These are phyloP conservation scores for Populus simonii DNA, from an alignment of 345 rosid genomes.

Conservation along the genomic window DNA sequence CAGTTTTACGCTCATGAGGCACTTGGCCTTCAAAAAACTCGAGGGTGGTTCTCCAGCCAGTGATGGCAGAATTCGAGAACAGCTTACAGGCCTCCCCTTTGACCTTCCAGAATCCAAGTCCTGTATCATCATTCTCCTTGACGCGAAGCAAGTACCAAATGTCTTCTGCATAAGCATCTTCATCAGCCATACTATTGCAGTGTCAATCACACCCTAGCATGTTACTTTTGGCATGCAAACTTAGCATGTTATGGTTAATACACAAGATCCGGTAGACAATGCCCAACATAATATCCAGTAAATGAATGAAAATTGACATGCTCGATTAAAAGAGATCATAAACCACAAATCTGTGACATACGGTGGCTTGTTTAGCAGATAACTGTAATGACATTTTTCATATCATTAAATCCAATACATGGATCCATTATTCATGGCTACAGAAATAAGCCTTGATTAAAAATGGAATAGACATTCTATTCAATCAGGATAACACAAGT, in stretches of 20 bases:
- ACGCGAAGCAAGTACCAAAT: slow-evolving; percentile 39
- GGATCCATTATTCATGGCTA: no score
- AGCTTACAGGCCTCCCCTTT: slow-evolving; percentile 36
- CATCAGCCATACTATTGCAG: neutral
- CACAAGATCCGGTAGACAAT: neutral
- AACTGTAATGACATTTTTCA: neutral
- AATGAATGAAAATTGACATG: neutral
- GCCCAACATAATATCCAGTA: no score
- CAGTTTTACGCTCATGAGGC: slow-evolving; percentile 29
- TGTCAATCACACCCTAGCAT: neutral
- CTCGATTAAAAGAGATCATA: neutral
- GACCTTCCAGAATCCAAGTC: slow-evolving; percentile 40
- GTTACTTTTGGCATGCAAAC: neutral
- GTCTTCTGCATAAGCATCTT: slow-evolving; percentile 19
- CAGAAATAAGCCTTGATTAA: no score
- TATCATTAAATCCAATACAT: no score
- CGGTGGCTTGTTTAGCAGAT: neutral
- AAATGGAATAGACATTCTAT: no score
- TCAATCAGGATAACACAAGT: no score
- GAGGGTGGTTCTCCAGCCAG: slow-evolving; percentile 46
- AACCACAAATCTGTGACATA: neutral
- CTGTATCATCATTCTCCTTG: slow-evolving; percentile 12
- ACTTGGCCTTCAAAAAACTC: slow-evolving; percentile 35
- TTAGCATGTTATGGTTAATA: neutral
- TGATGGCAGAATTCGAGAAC: slow-evolving; percentile 31